phyloP scores from a whole-genome alignment of 2,329 filamentous ascomycete species.

The Aspergillus cejpii region DNA sequence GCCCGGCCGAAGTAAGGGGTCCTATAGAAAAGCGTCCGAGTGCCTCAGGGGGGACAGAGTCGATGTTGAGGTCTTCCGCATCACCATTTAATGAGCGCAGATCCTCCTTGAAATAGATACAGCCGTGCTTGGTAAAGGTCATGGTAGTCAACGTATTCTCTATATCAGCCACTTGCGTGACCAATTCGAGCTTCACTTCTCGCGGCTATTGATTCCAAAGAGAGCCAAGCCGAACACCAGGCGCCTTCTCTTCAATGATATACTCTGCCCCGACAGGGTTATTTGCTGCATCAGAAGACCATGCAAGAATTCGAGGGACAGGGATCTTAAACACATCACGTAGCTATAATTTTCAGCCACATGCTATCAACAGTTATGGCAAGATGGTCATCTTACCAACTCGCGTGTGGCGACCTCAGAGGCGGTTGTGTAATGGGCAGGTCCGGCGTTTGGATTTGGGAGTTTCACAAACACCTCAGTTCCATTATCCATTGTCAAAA shows the following conservation, averaged over 20 bases:
- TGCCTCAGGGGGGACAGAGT: neutral
- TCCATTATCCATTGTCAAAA: conserved; percentile 30
- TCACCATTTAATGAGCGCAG: conserved; percentile 11
- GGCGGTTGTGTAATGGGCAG: conserved; percentile 15
- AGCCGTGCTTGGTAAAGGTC: conserved; percentile 22
- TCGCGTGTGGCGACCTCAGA: conserved; percentile 25
- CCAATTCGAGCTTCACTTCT: conserved; percentile 20
- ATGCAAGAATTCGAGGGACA: conserved; percentile 15
- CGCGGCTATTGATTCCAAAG: conserved; percentile 26
- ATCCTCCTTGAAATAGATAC: conserved; percentile 25
- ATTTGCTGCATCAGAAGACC: conserved; percentile 15
- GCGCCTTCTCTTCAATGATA: conserved; percentile 29
- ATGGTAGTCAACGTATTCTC: conserved; percentile 22
- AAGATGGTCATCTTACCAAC: conserved; percentile 17
- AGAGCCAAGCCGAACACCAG: conserved; percentile 23
- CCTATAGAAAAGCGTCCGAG: conserved; percentile 20
- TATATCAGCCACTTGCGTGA: conserved; percentile 23
- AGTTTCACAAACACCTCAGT: conserved; percentile 25
- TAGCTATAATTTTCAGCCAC: conserved; percentile 15
- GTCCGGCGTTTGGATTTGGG: conserved; percentile 26
- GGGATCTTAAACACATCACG: conserved; percentile 17
- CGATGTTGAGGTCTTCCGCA: conserved; percentile 8
- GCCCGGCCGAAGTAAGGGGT: conserved; percentile 17
- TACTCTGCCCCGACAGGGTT: conserved; percentile 18
- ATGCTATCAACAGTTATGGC: neutral